Conservation (phyloP, 2,329 filamentous ascomycete species). For the Bipolaris victoriae region DNA sequence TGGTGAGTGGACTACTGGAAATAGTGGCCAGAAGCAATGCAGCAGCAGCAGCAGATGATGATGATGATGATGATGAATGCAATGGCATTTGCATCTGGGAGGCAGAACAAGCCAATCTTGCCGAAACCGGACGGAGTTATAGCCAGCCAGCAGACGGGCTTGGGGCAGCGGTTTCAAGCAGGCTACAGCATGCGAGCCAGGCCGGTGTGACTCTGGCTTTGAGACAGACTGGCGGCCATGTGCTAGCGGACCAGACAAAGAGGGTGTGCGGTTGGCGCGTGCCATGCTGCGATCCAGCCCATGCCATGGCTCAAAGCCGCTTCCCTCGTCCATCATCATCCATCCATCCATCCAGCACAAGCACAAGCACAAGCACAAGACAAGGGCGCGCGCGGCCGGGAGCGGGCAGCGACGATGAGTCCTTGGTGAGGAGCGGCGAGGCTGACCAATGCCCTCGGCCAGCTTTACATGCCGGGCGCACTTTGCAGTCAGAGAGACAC, state of each 20-base stretch:
- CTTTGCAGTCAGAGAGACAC: constrained; percentile 27
- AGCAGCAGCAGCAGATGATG: too few relatives aligned
- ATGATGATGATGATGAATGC: too few relatives aligned
- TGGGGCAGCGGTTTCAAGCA: constrained; percentile 24
- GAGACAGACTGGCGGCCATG: constrained; percentile 31
- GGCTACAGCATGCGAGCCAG: constrained; percentile 36
- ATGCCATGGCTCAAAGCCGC: background rate
- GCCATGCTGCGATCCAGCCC: constrained; percentile 21
- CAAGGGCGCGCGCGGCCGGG: constrained; percentile 30
- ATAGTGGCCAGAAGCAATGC: too few relatives aligned
- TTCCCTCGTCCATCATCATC: background rate
- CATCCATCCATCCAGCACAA: too few relatives aligned
- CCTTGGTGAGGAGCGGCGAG: background rate
- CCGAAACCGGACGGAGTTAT: constrained; percentile 36
- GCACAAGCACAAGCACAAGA: too few relatives aligned
- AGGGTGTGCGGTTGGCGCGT: constrained; percentile 33
- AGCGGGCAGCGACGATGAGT: constrained; percentile 2
- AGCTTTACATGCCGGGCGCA: constrained; percentile 8
- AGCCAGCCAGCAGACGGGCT: constrained; percentile 23
- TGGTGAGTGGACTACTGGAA: too few relatives aligned
- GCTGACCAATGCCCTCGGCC: constrained; percentile 31
- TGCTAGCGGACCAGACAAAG: constrained; percentile 36
- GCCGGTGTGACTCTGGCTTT: constrained; percentile 32
- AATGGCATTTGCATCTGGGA: too few relatives aligned
- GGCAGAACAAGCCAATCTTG: constrained; percentile 24